Conservation (phyloP, 129 eudicot species). For the Mikania micrantha region DNA sequence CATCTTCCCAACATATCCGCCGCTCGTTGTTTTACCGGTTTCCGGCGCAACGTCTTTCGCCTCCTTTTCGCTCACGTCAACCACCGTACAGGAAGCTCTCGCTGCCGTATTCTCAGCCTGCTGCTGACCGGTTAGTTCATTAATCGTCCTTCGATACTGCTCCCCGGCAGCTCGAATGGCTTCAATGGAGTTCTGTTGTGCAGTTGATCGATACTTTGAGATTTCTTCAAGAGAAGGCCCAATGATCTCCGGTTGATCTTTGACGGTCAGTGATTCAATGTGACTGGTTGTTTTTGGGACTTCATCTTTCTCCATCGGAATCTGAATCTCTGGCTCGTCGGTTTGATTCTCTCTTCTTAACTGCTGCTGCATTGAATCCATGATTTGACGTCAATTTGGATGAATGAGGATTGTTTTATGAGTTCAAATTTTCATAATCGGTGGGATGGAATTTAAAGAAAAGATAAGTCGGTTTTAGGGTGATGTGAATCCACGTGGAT, state of each 20-base stretch:
- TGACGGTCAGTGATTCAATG: constrained; percentile 48
- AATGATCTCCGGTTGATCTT: constrained; percentile 25
- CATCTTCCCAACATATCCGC: constrained; percentile 52
- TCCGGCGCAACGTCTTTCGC: constrained; percentile 41
- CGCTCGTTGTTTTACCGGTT: constrained; percentile 44
- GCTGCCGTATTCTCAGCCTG: constrained; percentile 2
- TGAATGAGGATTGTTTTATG: not conserved
- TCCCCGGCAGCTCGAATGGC: constrained; percentile 56
- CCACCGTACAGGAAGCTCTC: too few species aligned
- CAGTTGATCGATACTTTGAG: constrained; percentile 30
- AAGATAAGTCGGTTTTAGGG: not conserved
- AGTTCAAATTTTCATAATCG: too few species aligned
- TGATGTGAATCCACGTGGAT: constrained; percentile 16
- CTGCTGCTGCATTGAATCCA: constrained; percentile 62
- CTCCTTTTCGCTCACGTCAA: constrained; percentile 20
- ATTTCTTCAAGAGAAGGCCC: constrained; percentile 49
- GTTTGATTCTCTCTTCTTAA: constrained; percentile 36
- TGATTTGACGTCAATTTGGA: constrained; percentile 4
- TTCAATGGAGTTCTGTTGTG: constrained; percentile 62
- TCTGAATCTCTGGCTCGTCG: constrained; percentile 36
- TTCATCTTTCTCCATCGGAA: constrained; percentile 50
- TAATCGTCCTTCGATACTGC: constrained; percentile 30
- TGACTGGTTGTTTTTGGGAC: constrained; percentile 63
- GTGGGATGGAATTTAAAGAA: not conserved
- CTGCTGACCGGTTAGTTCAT: too few species aligned